Percentiles rank a stretch among this genome's conserved stretches.
phyloP scores from a whole-genome alignment of 768 basidiomycete species.

The Lactarius hengduanensis region DNA sequence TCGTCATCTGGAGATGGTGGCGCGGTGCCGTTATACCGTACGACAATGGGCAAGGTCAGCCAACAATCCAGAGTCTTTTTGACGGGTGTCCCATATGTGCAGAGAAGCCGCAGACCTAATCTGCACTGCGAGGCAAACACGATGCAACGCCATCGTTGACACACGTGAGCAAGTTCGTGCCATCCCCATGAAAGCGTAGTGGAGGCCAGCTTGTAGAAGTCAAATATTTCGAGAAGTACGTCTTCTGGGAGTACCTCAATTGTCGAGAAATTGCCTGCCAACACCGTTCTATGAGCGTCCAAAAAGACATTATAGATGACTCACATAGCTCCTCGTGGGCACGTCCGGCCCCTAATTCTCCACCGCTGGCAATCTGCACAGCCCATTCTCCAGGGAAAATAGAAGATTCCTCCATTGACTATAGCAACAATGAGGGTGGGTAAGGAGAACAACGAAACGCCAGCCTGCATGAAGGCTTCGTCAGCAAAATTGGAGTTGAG shows the following conservation, averaged over 20 bases:
- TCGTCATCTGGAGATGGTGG: not conserved
- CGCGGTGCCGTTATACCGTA: not conserved
- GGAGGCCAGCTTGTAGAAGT: constrained; percentile 7
- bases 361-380: not conserved
- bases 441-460: not conserved
- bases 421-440: not conserved
- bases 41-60: constrained; percentile 1
- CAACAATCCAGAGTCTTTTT: constrained; percentile 9
- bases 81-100: constrained; percentile 7
- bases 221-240: constrained; percentile 13
- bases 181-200: constrained; percentile 3
- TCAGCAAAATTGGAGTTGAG: not conserved
- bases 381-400: not conserved
- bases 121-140: constrained; percentile 7
- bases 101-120: constrained; percentile 13
- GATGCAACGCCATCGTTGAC: constrained; percentile 6
- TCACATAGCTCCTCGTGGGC: not conserved
- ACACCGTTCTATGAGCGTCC: not conserved
- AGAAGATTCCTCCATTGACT: not conserved
- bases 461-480: not conserved
- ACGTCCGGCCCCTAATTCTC: not conserved
- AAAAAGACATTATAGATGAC: not conserved
- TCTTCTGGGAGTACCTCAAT: constrained; percentile 11
- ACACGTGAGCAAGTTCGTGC: constrained; percentile 8
- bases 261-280: not conserved